Evolutionary conservation across 768 basidiomycete genomes (phyloP), one percentile per base, ranked within the genome.

Genomic region (Tylopilus subfusipes): DNA sequence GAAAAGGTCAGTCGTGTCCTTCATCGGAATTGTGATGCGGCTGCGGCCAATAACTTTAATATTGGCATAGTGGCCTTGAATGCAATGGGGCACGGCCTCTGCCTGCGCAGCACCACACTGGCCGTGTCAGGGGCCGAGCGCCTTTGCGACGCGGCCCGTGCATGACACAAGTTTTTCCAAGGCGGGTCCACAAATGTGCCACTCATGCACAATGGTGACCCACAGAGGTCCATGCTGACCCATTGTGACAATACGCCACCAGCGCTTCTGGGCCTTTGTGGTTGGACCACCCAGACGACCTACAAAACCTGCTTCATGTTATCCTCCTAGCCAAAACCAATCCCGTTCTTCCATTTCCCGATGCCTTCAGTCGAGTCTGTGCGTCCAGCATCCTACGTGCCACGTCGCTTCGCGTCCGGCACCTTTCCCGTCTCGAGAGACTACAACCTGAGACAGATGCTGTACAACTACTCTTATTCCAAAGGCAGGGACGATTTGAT

Each of bases 341-440:
- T 24, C 10, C 34, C 46, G 36, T 42, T 29, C 30, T 34, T 53
- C 39, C 42, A 25, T 42, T n/a, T 22, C 34, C 34, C 12, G 16
- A 64, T 65, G 60, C 25, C 54, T 25, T 25, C 50, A 2, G 38
- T 24, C 49, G 50, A 57, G 29, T 30, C 55, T 1, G 33, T 24
- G 7, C 46, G 49, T 43, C 24, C 54, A 46, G 36, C 50, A 6
- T 59, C 60, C 39, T 67, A 56, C 7, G 33, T 58, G 24, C 65
- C 65, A 9, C 58, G 42, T 42, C 57, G 53, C 19, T 64, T 53
- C 51, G 60, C 56, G 7, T 64, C 64, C 21, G 64, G 67, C 51
- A 68, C 67, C 43, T 68, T 68, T 27, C 64, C 67, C 31, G 67
- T 68, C 48, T 60, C 66, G 19, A 55, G 39, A 47, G 45, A 63